Conservation (phyloP, 1,284 basidiomycete genomes). For the Phellopilus nigrolimitatus region DNA sequence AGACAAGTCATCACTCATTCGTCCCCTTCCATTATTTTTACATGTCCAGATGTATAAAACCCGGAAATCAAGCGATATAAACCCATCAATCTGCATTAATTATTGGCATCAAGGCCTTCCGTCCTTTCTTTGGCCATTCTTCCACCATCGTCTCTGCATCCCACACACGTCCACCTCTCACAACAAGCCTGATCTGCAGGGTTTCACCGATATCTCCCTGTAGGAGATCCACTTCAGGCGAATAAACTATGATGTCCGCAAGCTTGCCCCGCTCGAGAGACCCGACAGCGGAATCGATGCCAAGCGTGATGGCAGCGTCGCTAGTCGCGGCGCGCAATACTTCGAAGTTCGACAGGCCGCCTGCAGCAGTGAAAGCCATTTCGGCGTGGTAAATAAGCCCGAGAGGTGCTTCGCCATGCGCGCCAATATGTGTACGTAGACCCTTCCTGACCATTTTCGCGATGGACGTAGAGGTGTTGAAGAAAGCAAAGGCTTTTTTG, state of each 20-base stretch:
- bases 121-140: constrained; percentile 60
- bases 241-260: constrained; percentile 64
- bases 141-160: constrained; percentile 61
- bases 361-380: constrained; percentile 56
- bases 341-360: constrained; percentile 51
- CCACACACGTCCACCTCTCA: constrained; percentile 62
- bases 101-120: constrained; percentile 47
- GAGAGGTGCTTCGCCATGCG: constrained; percentile 69
- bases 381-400: constrained; percentile 73
- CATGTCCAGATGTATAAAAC: not conserved
- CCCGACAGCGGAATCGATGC: constrained; percentile 55
- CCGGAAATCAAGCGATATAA: no score
- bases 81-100: constrained; percentile 58
- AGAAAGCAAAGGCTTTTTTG: constrained; percentile 51
- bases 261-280: constrained; percentile 59
- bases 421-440: constrained; percentile 61
- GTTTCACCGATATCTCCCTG: constrained; percentile 46
- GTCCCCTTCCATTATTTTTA: no score
- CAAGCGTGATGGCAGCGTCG: constrained; percentile 58
- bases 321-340: constrained; percentile 61
- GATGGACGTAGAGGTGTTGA: constrained; percentile 62
- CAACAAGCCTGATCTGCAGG: constrained; percentile 47
- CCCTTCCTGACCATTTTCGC: constrained; percentile 62
- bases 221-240: constrained; percentile 51
- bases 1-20: no score